Conservation (phyloP, 2,329 filamentous ascomycete species). For the Harringtonia lauricola region DNA sequence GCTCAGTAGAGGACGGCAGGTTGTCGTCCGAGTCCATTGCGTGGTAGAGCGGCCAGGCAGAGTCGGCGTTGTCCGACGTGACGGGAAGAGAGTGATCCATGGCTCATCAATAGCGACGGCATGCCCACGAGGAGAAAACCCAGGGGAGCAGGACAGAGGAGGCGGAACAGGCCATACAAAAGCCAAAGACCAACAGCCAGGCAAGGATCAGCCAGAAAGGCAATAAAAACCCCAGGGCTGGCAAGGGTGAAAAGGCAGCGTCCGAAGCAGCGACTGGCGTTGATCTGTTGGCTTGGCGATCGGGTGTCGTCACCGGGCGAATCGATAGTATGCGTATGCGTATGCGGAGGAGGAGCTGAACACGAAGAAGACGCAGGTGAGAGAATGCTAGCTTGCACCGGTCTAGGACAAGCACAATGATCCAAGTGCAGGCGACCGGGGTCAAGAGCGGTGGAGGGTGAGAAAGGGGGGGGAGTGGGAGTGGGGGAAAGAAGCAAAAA, state of each 20-base stretch:
- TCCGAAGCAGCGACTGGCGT: constrained; percentile 2
- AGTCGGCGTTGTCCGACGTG: constrained; percentile 28
- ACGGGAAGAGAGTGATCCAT: constrained; percentile 36
- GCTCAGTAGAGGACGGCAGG: constrained; percentile 17
- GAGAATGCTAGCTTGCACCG: too few relatives aligned
- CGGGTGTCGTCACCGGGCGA: constrained; percentile 12
- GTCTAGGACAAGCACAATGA: too few relatives aligned
- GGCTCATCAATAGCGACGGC: constrained; percentile 30
- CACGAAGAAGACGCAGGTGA: background rate
- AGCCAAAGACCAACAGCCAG: background rate
- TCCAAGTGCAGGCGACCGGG: too few relatives aligned
- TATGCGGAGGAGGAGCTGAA: constrained; percentile 9
- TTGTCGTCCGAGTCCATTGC: constrained; percentile 32
- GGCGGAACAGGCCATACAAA: background rate
- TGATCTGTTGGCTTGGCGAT: constrained; percentile 15
- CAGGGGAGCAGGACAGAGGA: constrained; percentile 4
- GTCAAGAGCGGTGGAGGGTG: background rate
- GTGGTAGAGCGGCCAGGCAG: constrained; percentile 34
- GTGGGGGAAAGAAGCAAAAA: background rate
- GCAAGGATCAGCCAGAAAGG: background rate
- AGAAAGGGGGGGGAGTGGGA: background rate
- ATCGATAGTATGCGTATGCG: constrained; percentile 6
- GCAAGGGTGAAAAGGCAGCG: background rate
- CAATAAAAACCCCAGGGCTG: background rate
- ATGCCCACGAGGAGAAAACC: constrained; percentile 19